phyloP scores from a whole-genome alignment of 768 basidiomycete genomes.

The Serendipita sp. region DNA sequence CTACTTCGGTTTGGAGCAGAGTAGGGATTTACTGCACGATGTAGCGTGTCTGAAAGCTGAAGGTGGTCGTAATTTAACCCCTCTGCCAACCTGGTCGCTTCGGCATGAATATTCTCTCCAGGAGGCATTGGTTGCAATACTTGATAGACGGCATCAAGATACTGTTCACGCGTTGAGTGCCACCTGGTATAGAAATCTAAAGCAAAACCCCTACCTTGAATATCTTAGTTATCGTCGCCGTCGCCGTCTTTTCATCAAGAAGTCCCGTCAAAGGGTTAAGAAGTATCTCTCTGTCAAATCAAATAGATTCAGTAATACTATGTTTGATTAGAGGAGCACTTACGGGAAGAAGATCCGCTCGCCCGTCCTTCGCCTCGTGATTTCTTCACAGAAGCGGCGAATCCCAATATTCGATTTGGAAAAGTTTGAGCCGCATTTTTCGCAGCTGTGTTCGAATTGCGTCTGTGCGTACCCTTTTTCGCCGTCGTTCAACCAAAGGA shows the following conservation, averaged over 20 bases:
- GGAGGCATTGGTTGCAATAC: too few relatives aligned
- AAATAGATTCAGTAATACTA: neutral
- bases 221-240: conserved; percentile 32
- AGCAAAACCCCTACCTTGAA: conserved; percentile 38
- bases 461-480: neutral
- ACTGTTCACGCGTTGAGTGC: too few relatives aligned
- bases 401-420: neutral
- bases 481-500: neutral
- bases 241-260: too few relatives aligned
- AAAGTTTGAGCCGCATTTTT: neutral
- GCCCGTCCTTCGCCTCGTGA: neutral
- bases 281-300: neutral
- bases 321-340: neutral
- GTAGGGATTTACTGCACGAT: too few relatives aligned
- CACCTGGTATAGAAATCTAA: too few relatives aligned
- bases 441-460: neutral
- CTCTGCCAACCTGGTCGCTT: too few relatives aligned
- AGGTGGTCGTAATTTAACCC: too few relatives aligned
- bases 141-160: too few relatives aligned
- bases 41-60: too few relatives aligned
- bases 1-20: too few relatives aligned
- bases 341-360: neutral
- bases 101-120: too few relatives aligned
- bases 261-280: neutral
- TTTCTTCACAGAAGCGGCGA: neutral